Percentiles rank a stretch among this genome's conserved stretches.
Conservation (phyloP, 768 basidiomycete genomes). For the Pholiota microspora region DNA sequence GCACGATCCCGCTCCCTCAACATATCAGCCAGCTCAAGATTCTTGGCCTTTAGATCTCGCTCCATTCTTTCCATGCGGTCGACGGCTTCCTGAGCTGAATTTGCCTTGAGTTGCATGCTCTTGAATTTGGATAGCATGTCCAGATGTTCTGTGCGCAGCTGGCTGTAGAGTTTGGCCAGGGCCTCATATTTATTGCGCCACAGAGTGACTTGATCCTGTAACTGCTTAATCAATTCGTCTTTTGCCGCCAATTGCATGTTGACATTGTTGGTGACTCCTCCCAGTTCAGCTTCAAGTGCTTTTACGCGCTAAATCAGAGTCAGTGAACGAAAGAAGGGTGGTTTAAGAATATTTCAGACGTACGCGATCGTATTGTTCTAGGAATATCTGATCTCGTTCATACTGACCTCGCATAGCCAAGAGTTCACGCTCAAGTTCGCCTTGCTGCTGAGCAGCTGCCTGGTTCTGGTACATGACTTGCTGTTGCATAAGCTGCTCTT, state of each 20-base stretch:
- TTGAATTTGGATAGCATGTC: slow-evolving; percentile 98
- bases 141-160: slow-evolving; percentile 94
- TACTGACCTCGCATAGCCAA: slow-evolving; percentile 95
- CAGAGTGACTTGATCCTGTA: slow-evolving; percentile 93
- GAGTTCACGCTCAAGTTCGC: slow-evolving; percentile 87
- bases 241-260: slow-evolving; percentile 86
- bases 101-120: slow-evolving; percentile 95
- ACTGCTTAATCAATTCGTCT: slow-evolving; percentile 92
- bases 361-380: slow-evolving; percentile 97
- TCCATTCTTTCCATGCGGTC: slow-evolving; percentile 99
- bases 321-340: background rate
- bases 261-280: slow-evolving; percentile 70
- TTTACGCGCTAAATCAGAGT: slow-evolving; percentile 74
- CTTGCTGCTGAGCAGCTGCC: slow-evolving; percentile 62
- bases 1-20: slow-evolving; percentile 95
- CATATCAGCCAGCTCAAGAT: slow-evolving; percentile 98
- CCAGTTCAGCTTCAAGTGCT: slow-evolving; percentile 88
- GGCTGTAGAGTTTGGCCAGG: slow-evolving; percentile 96
- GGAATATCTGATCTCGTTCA: slow-evolving; percentile 94
- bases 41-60: slow-evolving; percentile 96
- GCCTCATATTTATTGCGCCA: slow-evolving; percentile 99
- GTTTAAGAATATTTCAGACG: slow-evolving; percentile 24
- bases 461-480: slow-evolving; percentile 80
- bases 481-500: slow-evolving; percentile 87
- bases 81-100: slow-evolving; percentile 96